Conservation (phyloP, 352 stramenopile genomes). For the Phytopythium cucurbitacearum region DNA sequence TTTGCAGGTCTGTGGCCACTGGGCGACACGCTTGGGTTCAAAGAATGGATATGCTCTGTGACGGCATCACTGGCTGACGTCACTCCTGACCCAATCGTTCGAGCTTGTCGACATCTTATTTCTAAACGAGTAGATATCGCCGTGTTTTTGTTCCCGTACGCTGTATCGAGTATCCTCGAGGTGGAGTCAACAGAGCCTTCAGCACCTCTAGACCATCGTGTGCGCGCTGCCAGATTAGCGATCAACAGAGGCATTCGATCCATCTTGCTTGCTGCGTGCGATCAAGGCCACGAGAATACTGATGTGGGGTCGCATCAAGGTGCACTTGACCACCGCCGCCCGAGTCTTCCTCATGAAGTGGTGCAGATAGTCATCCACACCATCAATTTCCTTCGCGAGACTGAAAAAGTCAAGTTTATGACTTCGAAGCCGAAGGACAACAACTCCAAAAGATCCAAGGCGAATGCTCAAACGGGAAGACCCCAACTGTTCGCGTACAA, state of each 20-base stretch:
- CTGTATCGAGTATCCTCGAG: conserved; percentile 33
- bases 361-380: conserved; percentile 73
- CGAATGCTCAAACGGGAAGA: background rate
- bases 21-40: conserved; percentile 28
- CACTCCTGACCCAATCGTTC: conserved; percentile 44
- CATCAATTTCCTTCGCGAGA: conserved; percentile 80
- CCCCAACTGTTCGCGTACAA: conserved; percentile 29
- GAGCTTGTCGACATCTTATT: conserved; percentile 35
- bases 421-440: conserved; percentile 42
- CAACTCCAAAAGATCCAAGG: background rate
- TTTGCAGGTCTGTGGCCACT: conserved; percentile 29
- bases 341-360: conserved; percentile 26
- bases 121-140: conserved; percentile 48
- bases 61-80: conserved; percentile 33
- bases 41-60: conserved; percentile 55
- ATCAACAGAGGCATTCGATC: conserved; percentile 25
- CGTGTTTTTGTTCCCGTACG: conserved; percentile 75
- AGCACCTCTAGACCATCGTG: background rate
- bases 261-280: conserved; percentile 19
- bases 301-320: background rate
- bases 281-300: background rate
- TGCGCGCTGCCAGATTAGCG: background rate
- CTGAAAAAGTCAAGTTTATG: conserved; percentile 69
- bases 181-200: background rate
- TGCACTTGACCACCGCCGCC: no score